A percentile compares a stretch with the other conserved stretches of the same genome.
Evolutionary conservation across 2,329 filamentous ascomycete species (phyloP).

Genomic region (Aspergillus piperis): DNA sequence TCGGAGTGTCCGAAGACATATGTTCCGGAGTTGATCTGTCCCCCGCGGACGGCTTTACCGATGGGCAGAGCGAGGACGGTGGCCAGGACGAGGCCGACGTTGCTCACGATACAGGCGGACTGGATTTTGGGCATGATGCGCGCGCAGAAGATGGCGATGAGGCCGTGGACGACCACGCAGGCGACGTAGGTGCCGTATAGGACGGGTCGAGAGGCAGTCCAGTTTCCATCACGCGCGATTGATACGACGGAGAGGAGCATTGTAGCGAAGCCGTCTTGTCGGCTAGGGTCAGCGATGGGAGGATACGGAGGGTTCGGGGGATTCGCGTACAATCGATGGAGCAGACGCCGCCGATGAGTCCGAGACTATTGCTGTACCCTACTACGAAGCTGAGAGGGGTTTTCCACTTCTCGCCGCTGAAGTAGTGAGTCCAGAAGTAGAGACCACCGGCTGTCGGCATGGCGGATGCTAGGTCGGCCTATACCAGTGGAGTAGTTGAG

Average conservation of each 20-base stretch:
- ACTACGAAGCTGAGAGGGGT: slow-evolving; percentile 62
- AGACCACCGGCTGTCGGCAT: slow-evolving; percentile 62
- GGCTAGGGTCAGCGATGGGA: not conserved
- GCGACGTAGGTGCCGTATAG: slow-evolving; percentile 60
- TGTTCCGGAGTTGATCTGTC: slow-evolving; percentile 35
- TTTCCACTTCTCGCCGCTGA: slow-evolving; percentile 55
- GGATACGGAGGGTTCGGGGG: not conserved
- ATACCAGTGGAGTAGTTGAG: not conserved
- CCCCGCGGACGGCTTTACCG: slow-evolving; percentile 40
- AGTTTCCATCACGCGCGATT: slow-evolving; percentile 57
- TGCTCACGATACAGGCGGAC: slow-evolving; percentile 56
- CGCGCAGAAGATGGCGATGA: slow-evolving; percentile 56
- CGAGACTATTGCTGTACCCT: slow-evolving; percentile 63
- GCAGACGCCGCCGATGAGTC: slow-evolving; percentile 60
- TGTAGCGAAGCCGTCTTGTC: slow-evolving; percentile 22
- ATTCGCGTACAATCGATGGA: slow-evolving; percentile 57
- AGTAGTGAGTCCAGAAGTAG: slow-evolving; percentile 63
- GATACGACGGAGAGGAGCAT: slow-evolving; percentile 57
- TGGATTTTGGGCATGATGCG: slow-evolving; percentile 62
- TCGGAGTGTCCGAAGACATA: slow-evolving; percentile 60
- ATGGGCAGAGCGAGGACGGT: slow-evolving; percentile 59
- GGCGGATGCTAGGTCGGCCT: slow-evolving; percentile 53
- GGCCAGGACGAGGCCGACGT: slow-evolving; percentile 56
- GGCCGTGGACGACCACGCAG: slow-evolving; percentile 56
- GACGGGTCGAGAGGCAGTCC: slow-evolving; percentile 56